These are phyloP conservation scores for Agrostemma githago DNA, from an alignment of 148 eudicot genomes.

Conservation along the genomic window DNA sequence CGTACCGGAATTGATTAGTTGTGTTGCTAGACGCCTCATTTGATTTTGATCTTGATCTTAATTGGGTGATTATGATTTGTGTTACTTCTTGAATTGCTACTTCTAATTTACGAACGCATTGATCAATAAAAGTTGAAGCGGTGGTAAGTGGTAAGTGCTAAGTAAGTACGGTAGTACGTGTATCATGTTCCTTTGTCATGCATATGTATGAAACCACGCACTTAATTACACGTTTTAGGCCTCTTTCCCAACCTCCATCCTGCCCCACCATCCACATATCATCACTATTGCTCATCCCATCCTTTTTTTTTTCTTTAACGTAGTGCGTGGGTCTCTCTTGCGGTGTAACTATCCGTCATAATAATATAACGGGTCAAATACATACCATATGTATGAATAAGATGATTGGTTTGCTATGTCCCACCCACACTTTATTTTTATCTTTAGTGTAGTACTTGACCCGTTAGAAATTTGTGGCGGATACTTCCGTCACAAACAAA, in stretches of 20 bases:
- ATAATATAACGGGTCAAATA: no score
- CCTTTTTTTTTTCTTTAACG: no score
- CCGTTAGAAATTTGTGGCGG: no score
- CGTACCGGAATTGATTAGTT: neutral
- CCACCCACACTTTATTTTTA: no score
- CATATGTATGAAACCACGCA: neutral
- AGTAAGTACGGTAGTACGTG: neutral
- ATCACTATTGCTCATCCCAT: neutral
- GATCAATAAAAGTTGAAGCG: neutral
- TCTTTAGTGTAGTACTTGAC: no score
- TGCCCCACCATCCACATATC: neutral
- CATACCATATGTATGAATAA: no score
- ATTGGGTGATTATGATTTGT: neutral
- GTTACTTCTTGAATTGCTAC: neutral
- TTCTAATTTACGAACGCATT: neutral
- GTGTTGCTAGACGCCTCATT: slow-evolving; percentile 11
- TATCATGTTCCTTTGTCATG: neutral
- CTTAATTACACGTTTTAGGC: neutral
- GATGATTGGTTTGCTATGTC: no score
- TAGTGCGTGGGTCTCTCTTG: no score
- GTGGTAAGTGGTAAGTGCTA: neutral
- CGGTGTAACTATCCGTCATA: no score
- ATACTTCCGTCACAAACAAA: no score
- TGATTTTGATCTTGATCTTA: neutral
- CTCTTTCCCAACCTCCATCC: neutral